Percentiles rank a stretch among this genome's conserved stretches.
Evolutionary conservation across 2,329 filamentous ascomycete genomes (phyloP).

Genomic region (Dendryphion nanum): DNA sequence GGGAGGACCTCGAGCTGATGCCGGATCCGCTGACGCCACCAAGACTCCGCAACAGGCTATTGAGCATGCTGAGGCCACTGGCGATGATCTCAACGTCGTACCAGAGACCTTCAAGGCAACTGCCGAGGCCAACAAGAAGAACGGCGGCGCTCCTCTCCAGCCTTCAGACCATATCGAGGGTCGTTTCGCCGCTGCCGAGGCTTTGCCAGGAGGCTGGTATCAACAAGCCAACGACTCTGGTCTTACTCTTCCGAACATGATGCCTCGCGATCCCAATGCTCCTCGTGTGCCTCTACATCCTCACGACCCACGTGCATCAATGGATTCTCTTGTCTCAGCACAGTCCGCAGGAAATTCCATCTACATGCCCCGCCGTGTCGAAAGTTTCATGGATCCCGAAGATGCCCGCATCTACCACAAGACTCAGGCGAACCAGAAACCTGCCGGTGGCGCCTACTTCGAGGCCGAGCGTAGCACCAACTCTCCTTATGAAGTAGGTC

Average conservation of each 20-base stretch:
- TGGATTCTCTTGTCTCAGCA: slow-evolving; percentile 63
- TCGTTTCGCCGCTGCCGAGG: slow-evolving; percentile 71
- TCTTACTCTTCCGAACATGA: slow-evolving; percentile 53
- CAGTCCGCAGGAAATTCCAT: slow-evolving; percentile 60
- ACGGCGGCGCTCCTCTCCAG: slow-evolving; percentile 61
- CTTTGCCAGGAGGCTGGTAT: slow-evolving; percentile 67
- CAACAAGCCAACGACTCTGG: slow-evolving; percentile 67
- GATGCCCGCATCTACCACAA: slow-evolving; percentile 72
- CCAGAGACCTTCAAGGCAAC: slow-evolving; percentile 74
- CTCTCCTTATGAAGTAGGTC: slow-evolving; percentile 26
- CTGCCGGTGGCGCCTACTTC: slow-evolving; percentile 45
- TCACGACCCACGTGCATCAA: slow-evolving; percentile 55
- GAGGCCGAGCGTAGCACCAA: slow-evolving; percentile 25
- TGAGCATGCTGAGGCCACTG: slow-evolving; percentile 72
- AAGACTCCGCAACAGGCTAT: slow-evolving; percentile 82
- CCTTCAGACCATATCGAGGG: slow-evolving; percentile 76
- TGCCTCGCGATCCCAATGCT: slow-evolving; percentile 45
- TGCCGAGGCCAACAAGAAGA: slow-evolving; percentile 51
- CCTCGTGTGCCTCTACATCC: slow-evolving; percentile 51
- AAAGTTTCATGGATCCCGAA: slow-evolving; percentile 76
- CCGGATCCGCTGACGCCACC: slow-evolving; percentile 71
- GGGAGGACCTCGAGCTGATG: slow-evolving; percentile 90
- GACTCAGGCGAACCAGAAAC: slow-evolving; percentile 54
- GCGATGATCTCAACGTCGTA: slow-evolving; percentile 87
- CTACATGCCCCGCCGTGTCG: slow-evolving; percentile 65